Conservation (phyloP, 257 asterid species). For the Gentiana dahurica region DNA sequence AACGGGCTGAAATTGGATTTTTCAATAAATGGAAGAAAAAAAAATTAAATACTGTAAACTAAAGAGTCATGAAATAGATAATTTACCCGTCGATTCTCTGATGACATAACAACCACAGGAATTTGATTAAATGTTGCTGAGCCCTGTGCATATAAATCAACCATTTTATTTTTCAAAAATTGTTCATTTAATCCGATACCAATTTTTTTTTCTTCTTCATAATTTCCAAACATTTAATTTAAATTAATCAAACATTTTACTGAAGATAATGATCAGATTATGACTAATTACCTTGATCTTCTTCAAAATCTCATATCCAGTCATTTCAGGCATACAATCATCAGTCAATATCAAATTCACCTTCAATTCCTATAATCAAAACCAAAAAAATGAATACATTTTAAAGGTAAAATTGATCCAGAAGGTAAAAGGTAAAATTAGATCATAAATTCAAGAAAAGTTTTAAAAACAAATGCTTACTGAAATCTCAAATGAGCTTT, state of each 20-base stretch:
- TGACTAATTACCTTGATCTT: constrained; percentile 47
- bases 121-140: constrained; percentile 47
- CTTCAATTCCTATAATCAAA: no score
- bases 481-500: constrained; percentile 40
- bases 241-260: not conserved
- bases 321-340: constrained; percentile 72
- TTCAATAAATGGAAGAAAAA: no score
- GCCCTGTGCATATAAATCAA: constrained; percentile 20
- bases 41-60: no score
- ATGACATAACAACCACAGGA: constrained; percentile 57
- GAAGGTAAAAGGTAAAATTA: no score
- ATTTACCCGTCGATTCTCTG: constrained; percentile 52
- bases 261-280: not conserved
- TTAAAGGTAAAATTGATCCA: constrained; percentile 8
- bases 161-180: no score
- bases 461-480: constrained; percentile 24
- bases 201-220: not conserved
- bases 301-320: constrained; percentile 59
- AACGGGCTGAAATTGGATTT: no score
- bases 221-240: no score
- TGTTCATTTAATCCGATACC: not conserved
- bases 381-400: no score
- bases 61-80: not conserved
- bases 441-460: not conserved
- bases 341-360: constrained; percentile 56